phyloP scores from a whole-genome alignment of 2,329 filamentous ascomycete species.

The Talaromyces islandicus region DNA sequence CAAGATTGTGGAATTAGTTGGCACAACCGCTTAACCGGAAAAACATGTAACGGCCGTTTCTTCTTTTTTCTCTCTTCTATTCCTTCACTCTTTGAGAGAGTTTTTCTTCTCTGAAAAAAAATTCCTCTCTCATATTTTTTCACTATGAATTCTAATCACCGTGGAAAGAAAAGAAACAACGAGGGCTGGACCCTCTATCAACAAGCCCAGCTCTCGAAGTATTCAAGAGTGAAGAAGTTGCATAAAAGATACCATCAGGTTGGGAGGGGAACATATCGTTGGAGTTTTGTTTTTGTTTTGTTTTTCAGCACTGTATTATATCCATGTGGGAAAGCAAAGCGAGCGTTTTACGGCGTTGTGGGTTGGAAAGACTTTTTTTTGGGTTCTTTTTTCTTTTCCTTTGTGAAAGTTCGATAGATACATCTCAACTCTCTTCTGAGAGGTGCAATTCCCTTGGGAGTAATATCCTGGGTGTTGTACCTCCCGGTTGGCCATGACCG shows the following conservation, averaged over 20 bases:
- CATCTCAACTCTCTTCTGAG: constrained; percentile 16
- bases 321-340: background rate
- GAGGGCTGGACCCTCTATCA: constrained; percentile 11
- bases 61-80: constrained; percentile 8
- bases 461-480: background rate
- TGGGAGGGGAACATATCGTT: background rate
- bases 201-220: constrained; percentile 3
- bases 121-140: background rate
- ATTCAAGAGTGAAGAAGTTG: background rate
- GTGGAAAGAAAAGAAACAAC: constrained; percentile 2
- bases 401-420: constrained; percentile 12
- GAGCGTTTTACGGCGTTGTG: background rate
- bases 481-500: background rate
- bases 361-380: background rate
- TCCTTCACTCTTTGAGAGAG: constrained; percentile 1
- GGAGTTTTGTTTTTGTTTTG: background rate
- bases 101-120: background rate
- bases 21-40: constrained; percentile 14
- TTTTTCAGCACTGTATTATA: background rate
- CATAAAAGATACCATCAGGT: background rate
- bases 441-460: background rate
- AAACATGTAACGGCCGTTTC: background rate
- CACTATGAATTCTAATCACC: constrained; percentile 6
- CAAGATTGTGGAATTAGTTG: constrained; percentile 85
- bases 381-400: too few relatives aligned